phyloP scores from a whole-genome alignment of 768 basidiomycete genomes.

The Exidia glandulosa region DNA sequence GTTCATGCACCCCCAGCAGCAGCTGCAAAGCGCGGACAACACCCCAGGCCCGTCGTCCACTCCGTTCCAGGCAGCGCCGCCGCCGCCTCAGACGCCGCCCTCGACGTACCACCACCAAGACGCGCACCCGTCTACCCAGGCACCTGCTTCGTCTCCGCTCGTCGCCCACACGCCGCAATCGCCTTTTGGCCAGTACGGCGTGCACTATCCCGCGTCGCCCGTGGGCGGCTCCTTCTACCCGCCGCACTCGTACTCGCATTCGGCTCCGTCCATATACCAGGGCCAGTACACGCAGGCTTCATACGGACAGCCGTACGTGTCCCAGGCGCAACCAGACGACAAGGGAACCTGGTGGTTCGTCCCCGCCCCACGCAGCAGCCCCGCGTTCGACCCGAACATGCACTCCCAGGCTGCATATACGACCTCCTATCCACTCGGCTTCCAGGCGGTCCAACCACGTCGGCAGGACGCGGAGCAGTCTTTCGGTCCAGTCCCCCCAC shows the following conservation, averaged over 20 bases:
- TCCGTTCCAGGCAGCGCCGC: background rate
- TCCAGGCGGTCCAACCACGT: background rate
- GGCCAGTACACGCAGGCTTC: background rate
- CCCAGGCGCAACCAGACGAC: background rate
- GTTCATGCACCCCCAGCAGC: background rate
- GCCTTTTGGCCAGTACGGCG: background rate
- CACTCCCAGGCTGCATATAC: background rate
- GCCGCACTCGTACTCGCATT: background rate
- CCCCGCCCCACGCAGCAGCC: background rate
- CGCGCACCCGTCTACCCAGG: too few species aligned
- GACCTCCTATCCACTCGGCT: background rate
- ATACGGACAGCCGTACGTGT: background rate
- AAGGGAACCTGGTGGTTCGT: background rate
- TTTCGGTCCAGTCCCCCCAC: background rate
- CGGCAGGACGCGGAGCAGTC: background rate
- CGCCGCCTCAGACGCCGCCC: background rate
- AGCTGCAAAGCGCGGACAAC: conserved; percentile 35
- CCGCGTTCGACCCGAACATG: background rate
- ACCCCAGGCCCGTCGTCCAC: conserved; percentile 31
- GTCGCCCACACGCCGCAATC: background rate
- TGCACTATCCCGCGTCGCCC: background rate
- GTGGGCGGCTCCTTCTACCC: background rate
- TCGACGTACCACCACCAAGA: background rate
- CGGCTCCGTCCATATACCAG: background rate
- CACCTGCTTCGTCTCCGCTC: too few species aligned